Conservation (phyloP, 352 stramenopile species). For the Globisporangium megalacanthum region DNA sequence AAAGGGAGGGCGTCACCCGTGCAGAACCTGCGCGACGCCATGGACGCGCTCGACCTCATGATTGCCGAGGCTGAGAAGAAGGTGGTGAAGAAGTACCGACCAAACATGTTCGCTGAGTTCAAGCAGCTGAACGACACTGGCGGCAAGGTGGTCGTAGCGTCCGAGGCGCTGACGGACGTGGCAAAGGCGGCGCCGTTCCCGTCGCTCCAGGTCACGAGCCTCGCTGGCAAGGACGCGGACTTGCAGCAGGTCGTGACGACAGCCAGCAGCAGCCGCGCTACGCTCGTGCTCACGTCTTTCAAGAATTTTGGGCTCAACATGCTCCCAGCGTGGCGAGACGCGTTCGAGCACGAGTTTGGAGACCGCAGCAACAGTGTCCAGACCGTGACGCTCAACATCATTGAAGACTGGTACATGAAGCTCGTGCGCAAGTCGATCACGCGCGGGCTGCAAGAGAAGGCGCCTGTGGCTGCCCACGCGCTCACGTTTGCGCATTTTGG, state of each 20-base stretch:
- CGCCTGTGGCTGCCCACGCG: slow-evolving; percentile 34
- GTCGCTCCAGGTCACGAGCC: slow-evolving; percentile 44
- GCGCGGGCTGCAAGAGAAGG: slow-evolving; percentile 50
- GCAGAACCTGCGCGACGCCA: slow-evolving; percentile 67
- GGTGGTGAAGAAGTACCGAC: slow-evolving; percentile 79
- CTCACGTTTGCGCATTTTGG: slow-evolving; percentile 68
- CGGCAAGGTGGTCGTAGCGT: slow-evolving; percentile 58
- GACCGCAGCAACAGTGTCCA: slow-evolving; percentile 28
- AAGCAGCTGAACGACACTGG: slow-evolving; percentile 87
- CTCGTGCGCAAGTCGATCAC: slow-evolving; percentile 66
- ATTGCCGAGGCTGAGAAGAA: slow-evolving; percentile 83
- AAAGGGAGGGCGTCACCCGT: slow-evolving; percentile 27
- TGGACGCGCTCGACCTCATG: slow-evolving; percentile 76
- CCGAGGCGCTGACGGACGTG: slow-evolving; percentile 47
- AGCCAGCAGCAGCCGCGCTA: slow-evolving; percentile 32
- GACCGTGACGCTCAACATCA: slow-evolving; percentile 73
- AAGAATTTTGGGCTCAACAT: slow-evolving; percentile 85
- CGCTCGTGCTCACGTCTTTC: slow-evolving; percentile 77
- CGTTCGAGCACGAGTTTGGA: slow-evolving; percentile 46
- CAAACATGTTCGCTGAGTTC: slow-evolving; percentile 87
- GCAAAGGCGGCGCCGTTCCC: slow-evolving; percentile 50
- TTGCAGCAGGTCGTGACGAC: slow-evolving; percentile 42
- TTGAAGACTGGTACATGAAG: slow-evolving; percentile 89
- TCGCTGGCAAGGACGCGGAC: slow-evolving; percentile 41
- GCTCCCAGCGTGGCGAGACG: slow-evolving; percentile 68